Percentiles rank a stretch among this genome's conserved stretches.
Evolutionary conservation across 2,329 filamentous ascomycete species (phyloP).

Genomic region (Verticillium zaregamsianum): DNA sequence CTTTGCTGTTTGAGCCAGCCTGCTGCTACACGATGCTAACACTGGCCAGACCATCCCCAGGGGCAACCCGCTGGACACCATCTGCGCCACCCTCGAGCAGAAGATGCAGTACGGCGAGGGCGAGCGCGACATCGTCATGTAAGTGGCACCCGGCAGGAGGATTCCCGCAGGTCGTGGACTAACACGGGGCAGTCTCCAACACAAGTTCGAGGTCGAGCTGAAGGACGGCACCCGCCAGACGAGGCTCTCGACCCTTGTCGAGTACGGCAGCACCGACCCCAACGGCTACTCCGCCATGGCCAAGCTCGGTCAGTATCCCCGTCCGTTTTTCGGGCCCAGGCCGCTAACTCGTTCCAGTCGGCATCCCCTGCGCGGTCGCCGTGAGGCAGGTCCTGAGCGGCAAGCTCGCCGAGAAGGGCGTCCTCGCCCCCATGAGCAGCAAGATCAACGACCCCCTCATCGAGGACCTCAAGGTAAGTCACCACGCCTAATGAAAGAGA

Average conservation of each 20-base stretch:
- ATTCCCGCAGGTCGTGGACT: too few relatives aligned
- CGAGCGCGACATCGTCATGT: slow-evolving; percentile 78
- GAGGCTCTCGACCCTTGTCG: slow-evolving; percentile 73
- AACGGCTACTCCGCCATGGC: slow-evolving; percentile 82
- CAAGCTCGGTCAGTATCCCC: slow-evolving; percentile 39
- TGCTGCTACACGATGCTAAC: too few relatives aligned
- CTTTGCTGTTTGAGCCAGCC: too few relatives aligned
- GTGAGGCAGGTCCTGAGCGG: slow-evolving; percentile 76
- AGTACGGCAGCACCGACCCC: slow-evolving; percentile 66
- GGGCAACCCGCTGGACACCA: slow-evolving; percentile 82
- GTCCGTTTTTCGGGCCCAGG: too few relatives aligned
- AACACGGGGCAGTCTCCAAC: slow-evolving; percentile 47
- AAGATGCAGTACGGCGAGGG: slow-evolving; percentile 85
- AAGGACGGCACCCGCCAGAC: slow-evolving; percentile 75
- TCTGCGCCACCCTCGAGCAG: slow-evolving; percentile 82
- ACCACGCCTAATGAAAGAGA: too few relatives aligned
- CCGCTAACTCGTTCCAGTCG: slow-evolving; percentile 41
- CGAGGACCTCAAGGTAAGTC: slow-evolving; percentile 66
- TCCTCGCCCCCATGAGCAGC: slow-evolving; percentile 72
- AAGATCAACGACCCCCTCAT: slow-evolving; percentile 71
- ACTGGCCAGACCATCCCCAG: slow-evolving; percentile 57
- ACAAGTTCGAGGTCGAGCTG: slow-evolving; percentile 80
- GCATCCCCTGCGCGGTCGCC: slow-evolving; percentile 60
- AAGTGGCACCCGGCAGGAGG: too few relatives aligned
- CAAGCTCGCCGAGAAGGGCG: slow-evolving; percentile 66